Conservation (phyloP, 2,329 filamentous ascomycete species). For the Microcyclosporella mali region DNA sequence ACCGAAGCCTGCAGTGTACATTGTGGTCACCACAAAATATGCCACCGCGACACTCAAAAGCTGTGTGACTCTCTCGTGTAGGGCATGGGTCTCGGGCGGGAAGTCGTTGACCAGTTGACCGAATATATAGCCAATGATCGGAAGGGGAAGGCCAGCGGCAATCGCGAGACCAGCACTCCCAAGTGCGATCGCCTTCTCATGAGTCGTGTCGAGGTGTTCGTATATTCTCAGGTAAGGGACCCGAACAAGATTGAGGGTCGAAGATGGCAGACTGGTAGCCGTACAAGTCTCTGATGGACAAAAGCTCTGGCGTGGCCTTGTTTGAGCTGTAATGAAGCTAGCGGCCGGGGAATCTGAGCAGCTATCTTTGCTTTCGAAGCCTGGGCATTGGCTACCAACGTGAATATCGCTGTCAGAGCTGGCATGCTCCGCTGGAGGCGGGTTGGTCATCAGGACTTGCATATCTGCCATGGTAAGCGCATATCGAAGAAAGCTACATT, state of each 20-base stretch:
- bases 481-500: too few relatives aligned
- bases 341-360: too few relatives aligned
- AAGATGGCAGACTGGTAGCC: too few relatives aligned
- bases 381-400: too few relatives aligned
- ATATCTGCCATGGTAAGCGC: too few relatives aligned
- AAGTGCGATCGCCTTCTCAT: slow-evolving; percentile 33
- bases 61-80: slow-evolving; percentile 37
- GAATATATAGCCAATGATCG: slow-evolving; percentile 41
- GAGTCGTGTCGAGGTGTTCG: slow-evolving; percentile 37
- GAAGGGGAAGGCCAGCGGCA: slow-evolving; percentile 37
- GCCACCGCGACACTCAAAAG: slow-evolving; percentile 42
- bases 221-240: slow-evolving; percentile 47
- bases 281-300: too few relatives aligned
- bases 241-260: slow-evolving; percentile 39
- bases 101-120: slow-evolving; percentile 47
- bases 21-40: slow-evolving; percentile 47
- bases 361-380: too few relatives aligned
- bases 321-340: too few relatives aligned
- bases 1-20: slow-evolving; percentile 46
- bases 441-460: too few relatives aligned
- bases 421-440: too few relatives aligned
- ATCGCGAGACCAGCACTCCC: slow-evolving; percentile 33
- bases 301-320: too few relatives aligned
- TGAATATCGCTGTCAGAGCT: too few relatives aligned
- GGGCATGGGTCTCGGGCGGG: slow-evolving; percentile 41